Conservation (phyloP, 148 eudicot genomes). For the Pharnaceum exiguum region DNA sequence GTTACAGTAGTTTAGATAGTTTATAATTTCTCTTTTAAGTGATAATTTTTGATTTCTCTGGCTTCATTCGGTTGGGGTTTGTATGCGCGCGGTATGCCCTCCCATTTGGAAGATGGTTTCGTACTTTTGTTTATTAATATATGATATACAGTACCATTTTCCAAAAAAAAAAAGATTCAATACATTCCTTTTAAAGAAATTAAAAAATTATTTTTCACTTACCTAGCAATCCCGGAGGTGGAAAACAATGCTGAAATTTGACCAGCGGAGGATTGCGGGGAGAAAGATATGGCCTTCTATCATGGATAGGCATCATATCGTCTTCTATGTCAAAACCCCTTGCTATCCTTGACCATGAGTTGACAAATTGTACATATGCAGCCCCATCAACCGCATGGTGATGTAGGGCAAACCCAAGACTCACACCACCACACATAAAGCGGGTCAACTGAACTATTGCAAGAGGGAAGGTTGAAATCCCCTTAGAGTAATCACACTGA, state of each 20-base stretch:
- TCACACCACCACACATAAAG: constrained; percentile 32
- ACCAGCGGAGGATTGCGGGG: constrained; percentile 31
- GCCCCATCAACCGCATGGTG: constrained; percentile 27
- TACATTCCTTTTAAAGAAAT: too few species aligned
- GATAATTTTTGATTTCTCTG: too few species aligned
- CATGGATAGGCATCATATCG: constrained; percentile 21
- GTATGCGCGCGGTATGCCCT: too few species aligned
- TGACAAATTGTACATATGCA: constrained; percentile 12
- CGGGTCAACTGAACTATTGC: constrained; percentile 24
- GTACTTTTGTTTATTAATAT: too few species aligned
- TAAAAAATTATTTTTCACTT: too few species aligned
- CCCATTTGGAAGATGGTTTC: too few species aligned
- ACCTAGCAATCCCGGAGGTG: too few species aligned
- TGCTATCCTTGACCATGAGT: constrained; percentile 25
- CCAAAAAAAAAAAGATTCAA: too few species aligned
- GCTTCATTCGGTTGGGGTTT: too few species aligned
- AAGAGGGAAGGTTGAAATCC: constrained; percentile 9
- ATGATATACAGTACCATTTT: too few species aligned
- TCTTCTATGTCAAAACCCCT: constrained; percentile 23
- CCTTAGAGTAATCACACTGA: constrained; percentile 11
- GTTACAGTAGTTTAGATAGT: too few species aligned
- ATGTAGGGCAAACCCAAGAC: constrained; percentile 21
- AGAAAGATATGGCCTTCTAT: constrained; percentile 12
- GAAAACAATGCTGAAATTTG: constrained; percentile 28
- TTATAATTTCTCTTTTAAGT: too few species aligned